Evolutionary conservation across 2,329 filamentous ascomycete genomes (phyloP).

Genomic region (Chrysosporium keratinophilum): DNA sequence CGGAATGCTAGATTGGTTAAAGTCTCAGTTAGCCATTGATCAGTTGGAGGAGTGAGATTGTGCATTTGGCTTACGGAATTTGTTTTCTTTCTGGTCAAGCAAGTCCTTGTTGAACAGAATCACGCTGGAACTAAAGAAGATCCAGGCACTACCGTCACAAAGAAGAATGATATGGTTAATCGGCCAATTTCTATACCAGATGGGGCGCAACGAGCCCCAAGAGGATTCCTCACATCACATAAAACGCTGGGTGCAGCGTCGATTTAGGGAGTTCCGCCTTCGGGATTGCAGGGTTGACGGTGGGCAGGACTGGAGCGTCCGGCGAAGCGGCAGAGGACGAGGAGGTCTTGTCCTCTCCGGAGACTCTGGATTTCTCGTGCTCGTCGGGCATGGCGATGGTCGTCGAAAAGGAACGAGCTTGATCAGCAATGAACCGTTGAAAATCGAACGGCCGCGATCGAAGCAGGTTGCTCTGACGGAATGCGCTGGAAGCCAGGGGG

Average conservation of each 20-base stretch:
- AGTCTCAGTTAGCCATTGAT: constrained; percentile 5
- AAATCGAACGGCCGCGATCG: constrained; percentile 41
- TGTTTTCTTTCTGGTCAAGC: constrained; percentile 59
- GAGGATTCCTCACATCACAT: constrained; percentile 52
- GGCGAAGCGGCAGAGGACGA: constrained; percentile 32
- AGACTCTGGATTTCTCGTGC: constrained; percentile 73
- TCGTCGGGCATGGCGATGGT: constrained; percentile 50
- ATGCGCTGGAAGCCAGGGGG: constrained; percentile 37
- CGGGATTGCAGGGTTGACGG: constrained; percentile 63
- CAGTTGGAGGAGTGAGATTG: neutral
- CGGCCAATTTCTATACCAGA: neutral
- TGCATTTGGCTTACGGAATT: constrained; percentile 53
- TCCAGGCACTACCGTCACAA: constrained; percentile 61
- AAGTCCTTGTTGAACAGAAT: constrained; percentile 99
- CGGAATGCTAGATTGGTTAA: constrained; percentile 34
- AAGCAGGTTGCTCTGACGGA: constrained; percentile 33
- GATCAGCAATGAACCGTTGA: constrained; percentile 37
- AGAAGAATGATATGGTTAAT: neutral
- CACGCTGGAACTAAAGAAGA: constrained; percentile 79
- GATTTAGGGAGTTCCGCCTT: constrained; percentile 58
- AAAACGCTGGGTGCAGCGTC: constrained; percentile 68
- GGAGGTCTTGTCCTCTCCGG: constrained; percentile 51
- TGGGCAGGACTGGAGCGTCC: constrained; percentile 56
- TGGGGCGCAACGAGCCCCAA: neutral
- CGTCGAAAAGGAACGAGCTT: constrained; percentile 26